Conservation (phyloP, 106 monocot species). For the Dendrobium huoshanense region DNA sequence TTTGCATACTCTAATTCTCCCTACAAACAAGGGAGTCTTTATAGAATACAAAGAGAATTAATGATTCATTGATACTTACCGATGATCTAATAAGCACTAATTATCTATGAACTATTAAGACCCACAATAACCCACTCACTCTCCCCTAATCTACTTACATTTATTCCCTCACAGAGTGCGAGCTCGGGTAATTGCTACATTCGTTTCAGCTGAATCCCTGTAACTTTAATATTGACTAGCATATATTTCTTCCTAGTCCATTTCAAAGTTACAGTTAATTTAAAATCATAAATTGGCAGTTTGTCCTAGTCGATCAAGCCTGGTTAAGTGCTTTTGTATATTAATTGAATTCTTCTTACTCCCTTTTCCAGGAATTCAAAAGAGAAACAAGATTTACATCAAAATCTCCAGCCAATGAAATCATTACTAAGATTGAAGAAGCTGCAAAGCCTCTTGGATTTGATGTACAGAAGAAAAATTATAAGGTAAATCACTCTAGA, state of each 20-base stretch:
- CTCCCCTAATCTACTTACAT: too few relatives aligned
- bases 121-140: too few relatives aligned
- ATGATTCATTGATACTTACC: too few relatives aligned
- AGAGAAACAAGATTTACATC: slow-evolving; percentile 96
- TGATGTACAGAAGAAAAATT: slow-evolving; percentile 92
- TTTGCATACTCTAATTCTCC: too few relatives aligned
- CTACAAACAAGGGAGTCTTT: too few relatives aligned
- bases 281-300: background rate
- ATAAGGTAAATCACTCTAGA: slow-evolving; percentile 41
- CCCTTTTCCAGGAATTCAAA: slow-evolving; percentile 62
- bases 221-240: background rate
- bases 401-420: slow-evolving; percentile 78
- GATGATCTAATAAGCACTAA: too few relatives aligned
- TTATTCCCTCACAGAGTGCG: background rate
- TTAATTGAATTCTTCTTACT: background rate
- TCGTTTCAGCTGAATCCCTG: background rate
- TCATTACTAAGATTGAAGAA: slow-evolving; percentile 88
- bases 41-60: too few relatives aligned
- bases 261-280: background rate
- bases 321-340: background rate
- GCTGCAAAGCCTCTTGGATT: slow-evolving; percentile 93
- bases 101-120: too few relatives aligned
- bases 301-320: background rate
- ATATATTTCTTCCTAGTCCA: background rate
- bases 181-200: background rate